A percentile compares a stretch with the other conserved stretches of the same genome.
Conservation (phyloP, 495 filamentous ascomycete species). For the Neurospora intermedia region DNA sequence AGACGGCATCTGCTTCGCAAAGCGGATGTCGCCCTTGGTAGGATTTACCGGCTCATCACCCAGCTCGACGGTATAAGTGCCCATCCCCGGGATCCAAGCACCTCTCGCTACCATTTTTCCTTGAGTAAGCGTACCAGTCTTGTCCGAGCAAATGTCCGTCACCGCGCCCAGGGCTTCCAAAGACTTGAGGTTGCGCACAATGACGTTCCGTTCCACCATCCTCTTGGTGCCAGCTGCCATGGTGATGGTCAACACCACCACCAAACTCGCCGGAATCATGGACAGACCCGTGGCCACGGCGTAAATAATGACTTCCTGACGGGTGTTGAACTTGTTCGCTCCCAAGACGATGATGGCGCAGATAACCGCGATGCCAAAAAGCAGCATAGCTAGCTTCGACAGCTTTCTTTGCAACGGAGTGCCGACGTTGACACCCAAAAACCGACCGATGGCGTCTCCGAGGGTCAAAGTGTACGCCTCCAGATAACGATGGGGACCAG, state of each 20-base stretch:
- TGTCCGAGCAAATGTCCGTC: constrained; percentile 81
- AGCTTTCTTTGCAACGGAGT: constrained; percentile 74
- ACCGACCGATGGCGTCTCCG: constrained; percentile 55
- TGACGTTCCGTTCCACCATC: constrained; percentile 70
- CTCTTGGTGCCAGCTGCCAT: constrained; percentile 69
- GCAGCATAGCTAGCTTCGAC: constrained; percentile 60
- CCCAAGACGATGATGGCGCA: constrained; percentile 73
- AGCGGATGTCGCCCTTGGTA: constrained; percentile 18
- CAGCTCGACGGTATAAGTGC: constrained; percentile 45
- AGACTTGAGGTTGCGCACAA: constrained; percentile 59
- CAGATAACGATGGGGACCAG: constrained; percentile 54
- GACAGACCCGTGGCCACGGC: constrained; percentile 63
- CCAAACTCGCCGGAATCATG: constrained; percentile 59
- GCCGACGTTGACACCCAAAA: constrained; percentile 61
- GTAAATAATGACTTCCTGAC: constrained; percentile 71
- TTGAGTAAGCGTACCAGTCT: constrained; percentile 73
- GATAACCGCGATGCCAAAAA: constrained; percentile 64
- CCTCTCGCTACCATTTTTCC: constrained; percentile 66
- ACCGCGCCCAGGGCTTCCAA: constrained; percentile 76
- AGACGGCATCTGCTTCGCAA: constrained; percentile 14
- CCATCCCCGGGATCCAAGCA: constrained; percentile 62
- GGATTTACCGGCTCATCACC: constrained; percentile 39
- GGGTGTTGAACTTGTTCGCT: constrained; percentile 60
- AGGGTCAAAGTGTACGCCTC: constrained; percentile 58
- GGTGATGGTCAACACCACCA: constrained; percentile 61